Percentiles rank a stretch among this genome's conserved stretches.
Conservation (phyloP, 176 grass and related monocot genomes). For the Lolium rigidum region DNA sequence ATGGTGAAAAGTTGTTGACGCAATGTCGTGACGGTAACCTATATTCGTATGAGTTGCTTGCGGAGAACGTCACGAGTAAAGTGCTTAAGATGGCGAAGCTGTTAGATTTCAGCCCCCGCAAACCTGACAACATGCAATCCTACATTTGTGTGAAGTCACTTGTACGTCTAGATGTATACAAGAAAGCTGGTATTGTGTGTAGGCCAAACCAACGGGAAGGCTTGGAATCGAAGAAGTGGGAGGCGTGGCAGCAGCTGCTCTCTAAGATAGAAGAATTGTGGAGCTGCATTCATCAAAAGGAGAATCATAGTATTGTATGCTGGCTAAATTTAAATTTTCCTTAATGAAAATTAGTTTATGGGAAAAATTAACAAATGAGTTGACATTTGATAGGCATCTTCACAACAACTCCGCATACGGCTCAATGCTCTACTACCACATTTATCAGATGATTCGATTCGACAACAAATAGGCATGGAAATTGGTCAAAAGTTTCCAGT, state of each 20-base stretch:
- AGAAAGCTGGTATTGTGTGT: conserved; percentile 5
- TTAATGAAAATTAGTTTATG: background rate
- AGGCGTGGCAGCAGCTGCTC: background rate
- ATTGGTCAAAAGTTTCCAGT: background rate
- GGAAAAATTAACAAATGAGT: background rate
- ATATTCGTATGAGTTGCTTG: conserved; percentile 10
- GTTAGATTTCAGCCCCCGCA: background rate
- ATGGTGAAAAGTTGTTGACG: conserved; percentile 32
- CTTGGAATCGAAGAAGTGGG: conserved; percentile 36
- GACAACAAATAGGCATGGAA: background rate
- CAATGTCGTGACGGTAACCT: background rate
- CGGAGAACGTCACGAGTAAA: background rate
- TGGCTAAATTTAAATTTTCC: background rate
- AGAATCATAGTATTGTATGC: background rate
- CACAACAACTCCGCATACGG: background rate
- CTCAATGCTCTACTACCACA: background rate
- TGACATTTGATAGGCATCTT: background rate
- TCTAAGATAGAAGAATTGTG: background rate
- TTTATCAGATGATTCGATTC: background rate
- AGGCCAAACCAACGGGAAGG: conserved; percentile 1
- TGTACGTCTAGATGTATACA: conserved; percentile 39
- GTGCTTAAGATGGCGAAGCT: background rate
- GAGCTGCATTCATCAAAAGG: background rate
- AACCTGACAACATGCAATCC: background rate
- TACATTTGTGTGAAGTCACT: conserved; percentile 24